A percentile compares a stretch with the other conserved stretches of the same genome.
phyloP scores from a whole-genome alignment of 495 filamentous ascomycete species.

The Penicillium lividum region DNA sequence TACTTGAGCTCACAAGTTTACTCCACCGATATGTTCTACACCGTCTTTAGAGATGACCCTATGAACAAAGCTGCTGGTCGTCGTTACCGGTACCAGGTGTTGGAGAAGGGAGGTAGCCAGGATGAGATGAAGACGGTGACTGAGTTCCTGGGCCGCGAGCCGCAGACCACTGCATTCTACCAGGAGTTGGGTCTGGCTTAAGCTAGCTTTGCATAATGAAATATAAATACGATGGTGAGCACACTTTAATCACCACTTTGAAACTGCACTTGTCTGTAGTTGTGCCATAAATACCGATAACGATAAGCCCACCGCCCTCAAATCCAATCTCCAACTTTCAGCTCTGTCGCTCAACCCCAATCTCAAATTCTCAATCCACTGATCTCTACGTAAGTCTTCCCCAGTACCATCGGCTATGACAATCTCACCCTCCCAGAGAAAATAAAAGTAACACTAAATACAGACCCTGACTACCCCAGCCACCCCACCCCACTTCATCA shows the following conservation, averaged over 20 bases:
- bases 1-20: conserved; percentile 65
- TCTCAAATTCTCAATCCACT: background rate
- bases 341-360: background rate
- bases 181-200: conserved; percentile 51
- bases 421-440: background rate
- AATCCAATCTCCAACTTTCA: background rate
- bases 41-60: conserved; percentile 53
- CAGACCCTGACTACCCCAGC: background rate
- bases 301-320: conserved; percentile 11
- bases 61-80: conserved; percentile 52
- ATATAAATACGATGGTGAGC: background rate
- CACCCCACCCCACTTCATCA: too few species aligned
- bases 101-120: conserved; percentile 57
- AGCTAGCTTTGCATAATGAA: background rate
- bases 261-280: too few species aligned
- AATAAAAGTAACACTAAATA: background rate
- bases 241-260: background rate
- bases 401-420: too few species aligned
- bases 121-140: conserved; percentile 57
- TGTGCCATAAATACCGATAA: background rate
- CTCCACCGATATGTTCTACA: conserved; percentile 59
- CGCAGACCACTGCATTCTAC: conserved; percentile 54
- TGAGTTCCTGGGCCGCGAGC: conserved; percentile 52
- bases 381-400: background rate
- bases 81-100: conserved; percentile 51